These are phyloP conservation scores for Balakata baccata DNA, from an alignment of 345 rosid genomes.

Conservation along the genomic window DNA sequence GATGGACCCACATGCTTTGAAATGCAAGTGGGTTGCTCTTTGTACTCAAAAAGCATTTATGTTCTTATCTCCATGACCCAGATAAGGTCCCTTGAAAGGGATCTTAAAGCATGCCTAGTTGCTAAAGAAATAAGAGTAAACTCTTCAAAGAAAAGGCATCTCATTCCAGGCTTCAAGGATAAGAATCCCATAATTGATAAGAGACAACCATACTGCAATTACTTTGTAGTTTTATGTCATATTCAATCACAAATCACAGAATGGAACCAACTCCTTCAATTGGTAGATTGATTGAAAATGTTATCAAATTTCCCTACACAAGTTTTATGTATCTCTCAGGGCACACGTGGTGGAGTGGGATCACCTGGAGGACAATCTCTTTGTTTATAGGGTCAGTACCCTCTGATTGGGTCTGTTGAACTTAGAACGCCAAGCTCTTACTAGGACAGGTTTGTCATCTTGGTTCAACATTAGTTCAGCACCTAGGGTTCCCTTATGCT, in stretches of 20 bases:
- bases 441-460: slow-evolving; percentile 4
- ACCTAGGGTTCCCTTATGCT: not conserved
- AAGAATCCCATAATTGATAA: slow-evolving; percentile 11
- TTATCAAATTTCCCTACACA: slow-evolving; percentile 12
- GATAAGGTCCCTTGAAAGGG: slow-evolving; percentile 13
- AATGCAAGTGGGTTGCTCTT: slow-evolving; percentile 16
- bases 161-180: slow-evolving; percentile 19
- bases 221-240: slow-evolving; percentile 7
- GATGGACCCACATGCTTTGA: slow-evolving; percentile 3
- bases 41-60: slow-evolving; percentile 22
- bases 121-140: slow-evolving; percentile 3
- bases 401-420: not conserved
- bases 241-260: slow-evolving; percentile 6
- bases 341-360: slow-evolving; percentile 18
- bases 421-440: not conserved
- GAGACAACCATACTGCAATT: slow-evolving; percentile 17
- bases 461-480: slow-evolving; percentile 1
- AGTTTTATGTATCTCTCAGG: not conserved
- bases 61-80: slow-evolving; percentile 1
- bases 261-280: not conserved
- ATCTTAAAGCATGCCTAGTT: slow-evolving; percentile 12
- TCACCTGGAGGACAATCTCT: slow-evolving; percentile 4
- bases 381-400: not conserved
- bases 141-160: slow-evolving; percentile 6
- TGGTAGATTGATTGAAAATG: slow-evolving; percentile 17